A percentile compares a stretch with the other conserved stretches of the same genome.
These are phyloP conservation scores for Lindgomyces ingoldianus DNA, from an alignment of 495 filamentous ascomycete genomes.

Conservation along the genomic window DNA sequence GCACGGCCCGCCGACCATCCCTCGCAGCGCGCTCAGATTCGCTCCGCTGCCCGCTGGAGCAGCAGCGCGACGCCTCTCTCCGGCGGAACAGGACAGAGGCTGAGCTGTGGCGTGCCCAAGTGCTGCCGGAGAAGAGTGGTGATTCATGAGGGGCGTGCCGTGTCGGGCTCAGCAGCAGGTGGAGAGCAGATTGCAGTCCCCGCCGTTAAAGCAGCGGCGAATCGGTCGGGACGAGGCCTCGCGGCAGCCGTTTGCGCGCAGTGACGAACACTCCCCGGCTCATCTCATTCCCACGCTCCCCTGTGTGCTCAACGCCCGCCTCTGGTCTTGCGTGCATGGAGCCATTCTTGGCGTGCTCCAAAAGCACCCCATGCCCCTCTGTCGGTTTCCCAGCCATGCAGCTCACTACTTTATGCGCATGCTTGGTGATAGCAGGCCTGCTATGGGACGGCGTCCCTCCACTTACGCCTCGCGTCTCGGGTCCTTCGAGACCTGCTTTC, in stretches of 20 bases:
- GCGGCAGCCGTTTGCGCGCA: conserved; percentile 25
- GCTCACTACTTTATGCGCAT: conserved; percentile 29
- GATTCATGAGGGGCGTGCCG: neutral
- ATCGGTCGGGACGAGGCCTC: conserved; percentile 25
- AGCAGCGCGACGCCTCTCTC: neutral
- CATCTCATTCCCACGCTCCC: conserved; percentile 19
- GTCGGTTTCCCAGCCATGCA: conserved; percentile 34
- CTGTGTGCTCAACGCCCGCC: conserved; percentile 22
- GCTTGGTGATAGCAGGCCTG: conserved; percentile 25
- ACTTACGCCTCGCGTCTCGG: conserved; percentile 23
- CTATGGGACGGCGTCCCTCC: conserved; percentile 7
- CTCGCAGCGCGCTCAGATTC: too few relatives aligned
- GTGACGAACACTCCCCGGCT: conserved; percentile 1
- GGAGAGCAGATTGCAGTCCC: neutral
- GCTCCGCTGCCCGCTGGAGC: too few relatives aligned
- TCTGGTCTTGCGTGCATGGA: conserved; percentile 31
- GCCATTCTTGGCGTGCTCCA: conserved; percentile 19
- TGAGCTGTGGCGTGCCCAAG: neutral
- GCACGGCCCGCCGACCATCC: too few relatives aligned
- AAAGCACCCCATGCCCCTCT: conserved; percentile 16
- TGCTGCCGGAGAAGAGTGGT: too few relatives aligned
- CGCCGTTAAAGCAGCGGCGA: conserved; percentile 14
- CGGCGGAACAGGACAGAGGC: neutral
- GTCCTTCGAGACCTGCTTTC: conserved; percentile 14
- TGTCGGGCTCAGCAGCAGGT: neutral